Base-by-base conservation (phyloP, 495 filamentous ascomycete species). In the Podospora conica region DNA sequence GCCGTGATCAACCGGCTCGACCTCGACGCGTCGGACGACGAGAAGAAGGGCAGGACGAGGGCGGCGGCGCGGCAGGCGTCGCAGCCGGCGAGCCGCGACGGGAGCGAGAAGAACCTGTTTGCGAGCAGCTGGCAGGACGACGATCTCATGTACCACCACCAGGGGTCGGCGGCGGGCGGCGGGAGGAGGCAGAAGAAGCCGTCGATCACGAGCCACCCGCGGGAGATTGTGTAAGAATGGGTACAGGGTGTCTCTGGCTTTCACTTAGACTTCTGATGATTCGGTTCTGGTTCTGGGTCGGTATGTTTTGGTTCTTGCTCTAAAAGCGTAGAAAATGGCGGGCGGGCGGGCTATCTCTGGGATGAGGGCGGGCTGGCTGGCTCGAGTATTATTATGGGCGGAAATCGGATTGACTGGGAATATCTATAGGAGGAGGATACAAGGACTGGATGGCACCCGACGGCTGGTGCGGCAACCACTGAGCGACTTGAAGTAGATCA, bases 31-130 rank as follows among this genome's bases (percentile, higher is more conserved):
- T 57, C 29, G 12, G 1, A 22, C 12, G 12, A 53, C 27, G 28
- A 23, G 31, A 10, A 27, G 25, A n/a, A 25, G 24, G 23, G 8
- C 29, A 25, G 1, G 58, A 54, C 5, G 62, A 40, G 1, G 66
- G 58, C 22, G 57, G 63, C 40, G 15, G 15, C 4, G 40, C 40
- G 40, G 12, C 33, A 40, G 6, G 15, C 40, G 18, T 18, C 15
- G 40, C 40, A 48, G 40, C 40, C 40, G 59, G 40, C 53, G 18
- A 70, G 69, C 40, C 66, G 66, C 11, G 69, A 65, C 23, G 69
- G 69, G 0, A 70, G 69, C 12, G 69, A 70, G 48, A 68, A 63
- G 62, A 68, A 70, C 12, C 18, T 70, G 58, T 66, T 70, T 3
- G 31, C 29, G 29, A 61, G 62, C n/a, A 61, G 58, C 53, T 65